A percentile compares a stretch with the other conserved stretches of the same genome.
Evolutionary conservation across 306 rosid species (phyloP).

Genomic region (Lathyrus tuberosus): DNA sequence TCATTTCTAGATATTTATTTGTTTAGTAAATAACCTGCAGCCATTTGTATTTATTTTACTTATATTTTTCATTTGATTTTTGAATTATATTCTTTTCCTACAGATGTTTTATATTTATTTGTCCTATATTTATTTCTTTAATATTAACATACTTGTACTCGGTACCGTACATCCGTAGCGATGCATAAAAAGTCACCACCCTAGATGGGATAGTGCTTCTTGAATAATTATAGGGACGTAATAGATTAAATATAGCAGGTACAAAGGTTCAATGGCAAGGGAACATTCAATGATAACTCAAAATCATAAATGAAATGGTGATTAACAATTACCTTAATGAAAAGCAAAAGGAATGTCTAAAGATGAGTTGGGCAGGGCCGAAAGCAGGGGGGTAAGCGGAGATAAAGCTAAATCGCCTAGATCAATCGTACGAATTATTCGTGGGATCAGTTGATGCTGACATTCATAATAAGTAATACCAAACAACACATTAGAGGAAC

Average conservation of each 20-base stretch:
- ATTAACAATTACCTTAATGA: too few relatives aligned
- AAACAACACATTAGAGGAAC: background rate
- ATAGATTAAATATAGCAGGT: background rate
- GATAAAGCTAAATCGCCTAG: background rate
- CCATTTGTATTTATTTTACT: too few relatives aligned
- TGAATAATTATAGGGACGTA: background rate
- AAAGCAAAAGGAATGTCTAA: too few relatives aligned
- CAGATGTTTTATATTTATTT: too few relatives aligned
- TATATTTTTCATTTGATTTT: too few relatives aligned
- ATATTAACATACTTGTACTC: too few relatives aligned
- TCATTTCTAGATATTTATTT: too few relatives aligned
- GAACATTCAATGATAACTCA: background rate
- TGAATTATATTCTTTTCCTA: too few relatives aligned
- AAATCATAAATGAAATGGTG: too few relatives aligned
- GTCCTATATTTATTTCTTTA: too few relatives aligned
- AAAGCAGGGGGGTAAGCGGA: background rate
- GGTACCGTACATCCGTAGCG: too few relatives aligned
- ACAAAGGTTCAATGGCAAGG: background rate
- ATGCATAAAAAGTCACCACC: background rate
- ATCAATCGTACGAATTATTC: background rate
- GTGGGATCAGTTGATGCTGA: background rate
- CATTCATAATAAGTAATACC: conserved; percentile 8
- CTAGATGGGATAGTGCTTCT: background rate
- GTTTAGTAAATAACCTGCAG: too few relatives aligned
- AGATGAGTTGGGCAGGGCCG: background rate